Conservation (phyloP, 805 yeast genomes). For the Tetrapisispora namnaoensis region DNA sequence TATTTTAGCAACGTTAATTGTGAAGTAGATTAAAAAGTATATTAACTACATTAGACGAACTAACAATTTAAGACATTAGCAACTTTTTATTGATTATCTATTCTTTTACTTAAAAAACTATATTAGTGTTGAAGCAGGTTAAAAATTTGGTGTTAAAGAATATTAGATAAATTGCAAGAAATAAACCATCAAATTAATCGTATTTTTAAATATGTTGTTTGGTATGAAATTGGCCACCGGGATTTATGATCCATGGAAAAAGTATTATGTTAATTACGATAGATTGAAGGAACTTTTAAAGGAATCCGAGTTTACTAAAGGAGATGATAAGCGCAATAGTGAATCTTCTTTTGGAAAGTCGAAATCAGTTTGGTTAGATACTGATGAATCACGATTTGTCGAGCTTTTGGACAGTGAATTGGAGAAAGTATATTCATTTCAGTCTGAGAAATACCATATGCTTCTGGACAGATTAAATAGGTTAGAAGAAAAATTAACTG, state of each 20-base stretch:
- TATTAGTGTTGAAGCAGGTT: no score
- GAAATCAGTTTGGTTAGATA: slow-evolving; percentile 47
- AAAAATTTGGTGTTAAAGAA: not conserved
- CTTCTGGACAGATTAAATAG: slow-evolving; percentile 54
- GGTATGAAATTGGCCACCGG: slow-evolving; percentile 77
- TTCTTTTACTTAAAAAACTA: no score
- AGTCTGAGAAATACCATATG: slow-evolving; percentile 54
- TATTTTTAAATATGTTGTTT: slow-evolving; percentile 60
- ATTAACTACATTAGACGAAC: no score
- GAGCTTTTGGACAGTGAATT: slow-evolving; percentile 55
- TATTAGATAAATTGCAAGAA: no score
- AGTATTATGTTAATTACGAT: slow-evolving; percentile 58
- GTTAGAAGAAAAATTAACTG: slow-evolving; percentile 51
- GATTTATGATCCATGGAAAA: slow-evolving; percentile 81
- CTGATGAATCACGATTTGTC: slow-evolving; percentile 64
- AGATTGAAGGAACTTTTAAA: slow-evolving; percentile 55
- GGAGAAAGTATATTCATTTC: slow-evolving; percentile 71
- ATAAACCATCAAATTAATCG: no score
- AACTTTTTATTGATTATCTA: no score
- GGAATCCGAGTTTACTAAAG: slow-evolving; percentile 43
- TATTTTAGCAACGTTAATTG: no score
- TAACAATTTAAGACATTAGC: no score
- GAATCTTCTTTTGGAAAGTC: not conserved
- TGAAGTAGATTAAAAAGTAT: no score
- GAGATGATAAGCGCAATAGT: slow-evolving; percentile 4